phyloP scores from a whole-genome alignment of 1,139 yeast species.

The Sugiyamaella castrensis region DNA sequence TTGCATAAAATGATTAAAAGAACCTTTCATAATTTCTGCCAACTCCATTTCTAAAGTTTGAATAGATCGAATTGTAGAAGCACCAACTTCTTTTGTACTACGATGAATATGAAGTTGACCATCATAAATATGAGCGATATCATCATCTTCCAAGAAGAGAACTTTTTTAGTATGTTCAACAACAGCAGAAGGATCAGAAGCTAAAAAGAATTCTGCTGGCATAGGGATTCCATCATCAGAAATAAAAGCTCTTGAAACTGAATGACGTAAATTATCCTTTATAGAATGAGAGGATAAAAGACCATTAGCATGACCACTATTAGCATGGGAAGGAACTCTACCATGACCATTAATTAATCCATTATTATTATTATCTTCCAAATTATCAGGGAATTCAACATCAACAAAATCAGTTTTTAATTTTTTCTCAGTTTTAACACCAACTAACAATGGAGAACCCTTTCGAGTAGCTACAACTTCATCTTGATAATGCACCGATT shows the following conservation, averaged over 20 bases:
- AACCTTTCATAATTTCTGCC: slow-evolving; percentile 98
- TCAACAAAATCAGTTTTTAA: slow-evolving; percentile 98
- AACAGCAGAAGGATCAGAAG: slow-evolving; percentile 98
- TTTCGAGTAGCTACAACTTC: slow-evolving; percentile 97
- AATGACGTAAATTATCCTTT: slow-evolving; percentile 57
- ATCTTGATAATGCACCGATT: slow-evolving; percentile 88
- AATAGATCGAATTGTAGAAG: slow-evolving; percentile 88
- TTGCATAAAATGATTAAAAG: slow-evolving; percentile 95
- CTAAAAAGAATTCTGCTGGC: slow-evolving; percentile 93
- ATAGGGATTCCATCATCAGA: slow-evolving; percentile 89
- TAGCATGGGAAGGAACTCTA: slow-evolving; percentile 21
- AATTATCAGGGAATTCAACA: slow-evolving; percentile 84
- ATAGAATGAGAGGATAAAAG: slow-evolving; percentile 17
- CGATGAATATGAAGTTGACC: slow-evolving; percentile 99
- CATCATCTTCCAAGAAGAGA: slow-evolving; percentile 94
- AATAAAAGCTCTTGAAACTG: slow-evolving; percentile 89
- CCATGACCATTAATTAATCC: no score
- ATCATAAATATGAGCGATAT: slow-evolving; percentile 95
- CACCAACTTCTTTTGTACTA: slow-evolving; percentile 87
- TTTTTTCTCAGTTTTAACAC: slow-evolving; percentile 93
- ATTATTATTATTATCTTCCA: slow-evolving; percentile 28
- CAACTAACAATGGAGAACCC: slow-evolving; percentile 95
- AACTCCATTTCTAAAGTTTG: slow-evolving; percentile 96
- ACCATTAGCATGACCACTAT: slow-evolving; percentile 17
- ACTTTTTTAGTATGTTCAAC: slow-evolving; percentile 97